phyloP scores from a whole-genome alignment of 345 rosid genomes.

The Lepidium sativum region DNA sequence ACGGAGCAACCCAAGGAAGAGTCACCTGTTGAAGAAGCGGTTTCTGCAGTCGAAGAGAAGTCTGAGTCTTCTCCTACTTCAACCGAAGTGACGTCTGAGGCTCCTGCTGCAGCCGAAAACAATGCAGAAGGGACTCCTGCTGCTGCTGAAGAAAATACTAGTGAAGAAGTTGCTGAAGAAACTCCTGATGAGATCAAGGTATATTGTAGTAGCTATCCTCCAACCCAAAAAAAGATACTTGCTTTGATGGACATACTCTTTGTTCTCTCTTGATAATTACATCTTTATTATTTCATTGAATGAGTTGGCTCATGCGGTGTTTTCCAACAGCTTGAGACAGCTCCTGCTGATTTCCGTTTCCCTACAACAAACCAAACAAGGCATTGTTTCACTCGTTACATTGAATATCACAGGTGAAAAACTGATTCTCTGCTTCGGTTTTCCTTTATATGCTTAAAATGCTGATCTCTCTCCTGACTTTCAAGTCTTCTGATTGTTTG shows the following conservation, averaged over 20 bases:
- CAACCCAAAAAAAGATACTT: background rate
- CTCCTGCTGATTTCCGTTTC: slow-evolving; percentile 97
- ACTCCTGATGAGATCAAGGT: slow-evolving; percentile 80
- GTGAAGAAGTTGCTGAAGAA: slow-evolving; percentile 51
- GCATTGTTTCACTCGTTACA: slow-evolving; percentile 94
- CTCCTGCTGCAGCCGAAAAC: slow-evolving; percentile 23
- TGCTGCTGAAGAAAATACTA: slow-evolving; percentile 28
- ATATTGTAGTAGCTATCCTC: background rate
- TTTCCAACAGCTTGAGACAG: slow-evolving; percentile 73
- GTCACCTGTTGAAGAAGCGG: slow-evolving; percentile 27
- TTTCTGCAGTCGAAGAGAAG: slow-evolving; percentile 24
- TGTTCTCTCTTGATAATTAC: background rate
- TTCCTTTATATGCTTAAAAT: background rate
- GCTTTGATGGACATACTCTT: background rate
- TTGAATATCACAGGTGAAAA: slow-evolving; percentile 81
- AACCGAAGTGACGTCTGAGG: slow-evolving; percentile 33
- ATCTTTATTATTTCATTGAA: background rate
- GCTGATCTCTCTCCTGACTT: background rate
- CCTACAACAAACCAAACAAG: slow-evolving; percentile 98
- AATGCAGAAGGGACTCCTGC: slow-evolving; percentile 27
- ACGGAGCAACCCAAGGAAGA: slow-evolving; percentile 40
- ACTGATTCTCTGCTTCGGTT: background rate
- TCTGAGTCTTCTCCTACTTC: slow-evolving; percentile 27
- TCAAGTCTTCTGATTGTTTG: background rate
- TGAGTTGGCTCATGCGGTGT: slow-evolving; percentile 9